phyloP scores from a whole-genome alignment of 2,329 filamentous ascomycete genomes.

The Blastomyces gilchristii region DNA sequence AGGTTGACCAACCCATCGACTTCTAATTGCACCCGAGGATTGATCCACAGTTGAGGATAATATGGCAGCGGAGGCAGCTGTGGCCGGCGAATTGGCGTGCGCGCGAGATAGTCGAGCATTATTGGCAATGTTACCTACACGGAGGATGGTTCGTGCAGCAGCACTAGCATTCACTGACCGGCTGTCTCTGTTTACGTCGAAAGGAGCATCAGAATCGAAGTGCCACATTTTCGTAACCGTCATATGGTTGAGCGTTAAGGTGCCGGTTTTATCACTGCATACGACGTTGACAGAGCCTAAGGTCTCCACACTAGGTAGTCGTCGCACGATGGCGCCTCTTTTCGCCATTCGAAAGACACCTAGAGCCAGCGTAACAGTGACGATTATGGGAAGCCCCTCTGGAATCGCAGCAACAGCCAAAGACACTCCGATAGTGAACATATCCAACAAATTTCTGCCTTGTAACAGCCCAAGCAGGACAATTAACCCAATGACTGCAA shows the following conservation, averaged over 20 bases:
- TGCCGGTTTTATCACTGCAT: conserved; percentile 96
- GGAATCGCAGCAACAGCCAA: conserved; percentile 93
- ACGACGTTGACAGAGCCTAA: conserved; percentile 99
- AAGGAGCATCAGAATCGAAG: conserved; percentile 56
- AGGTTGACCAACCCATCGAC: conserved; percentile 91
- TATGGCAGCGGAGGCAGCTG: conserved; percentile 62
- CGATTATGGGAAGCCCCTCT: conserved; percentile 93
- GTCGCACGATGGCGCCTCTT: conserved; percentile 86
- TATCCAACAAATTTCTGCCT: conserved; percentile 79
- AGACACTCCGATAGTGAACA: conserved; percentile 96
- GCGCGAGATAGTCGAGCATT: conserved; percentile 72
- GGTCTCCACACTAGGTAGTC: conserved; percentile 93
- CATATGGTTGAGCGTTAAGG: conserved; percentile 96
- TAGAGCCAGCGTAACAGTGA: conserved; percentile 88
- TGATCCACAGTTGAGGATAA: conserved; percentile 70
- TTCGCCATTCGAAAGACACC: conserved; percentile 95
- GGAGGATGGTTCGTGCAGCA: conserved; percentile 68
- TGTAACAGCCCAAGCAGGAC: conserved; percentile 83
- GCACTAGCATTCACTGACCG: conserved; percentile 51
- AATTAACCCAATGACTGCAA: conserved; percentile 86
- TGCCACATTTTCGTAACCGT: conserved; percentile 95
- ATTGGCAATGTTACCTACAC: conserved; percentile 94
- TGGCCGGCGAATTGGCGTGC: conserved; percentile 59
- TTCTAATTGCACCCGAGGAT: conserved; percentile 55
- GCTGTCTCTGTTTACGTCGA: conserved; percentile 48